Conservation (phyloP, 2,329 filamentous ascomycete genomes). For the Esteya vermicola region DNA sequence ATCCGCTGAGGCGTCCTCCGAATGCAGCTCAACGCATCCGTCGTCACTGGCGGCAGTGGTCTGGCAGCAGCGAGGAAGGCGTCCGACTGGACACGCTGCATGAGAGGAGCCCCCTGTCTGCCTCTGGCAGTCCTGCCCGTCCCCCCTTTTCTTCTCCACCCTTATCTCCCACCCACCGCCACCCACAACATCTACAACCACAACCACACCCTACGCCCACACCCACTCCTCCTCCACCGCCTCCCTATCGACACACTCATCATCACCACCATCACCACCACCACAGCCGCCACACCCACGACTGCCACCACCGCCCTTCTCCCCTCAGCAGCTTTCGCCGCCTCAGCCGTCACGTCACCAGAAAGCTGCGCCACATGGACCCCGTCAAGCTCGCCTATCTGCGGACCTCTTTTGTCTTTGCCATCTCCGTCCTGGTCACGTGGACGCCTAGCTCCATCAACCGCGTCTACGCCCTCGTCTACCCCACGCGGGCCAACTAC, state of each 20-base stretch:
- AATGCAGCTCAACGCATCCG: too few relatives aligned
- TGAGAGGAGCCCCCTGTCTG: too few relatives aligned
- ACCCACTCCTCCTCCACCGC: too few relatives aligned
- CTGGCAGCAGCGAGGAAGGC: too few relatives aligned
- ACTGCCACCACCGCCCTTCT: background rate
- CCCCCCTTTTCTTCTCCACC: too few relatives aligned
- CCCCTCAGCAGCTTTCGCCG: background rate
- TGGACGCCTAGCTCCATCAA: constrained; percentile 60
- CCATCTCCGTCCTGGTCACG: constrained; percentile 44
- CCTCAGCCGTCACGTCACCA: constrained; percentile 13
- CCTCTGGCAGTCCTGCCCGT: too few relatives aligned
- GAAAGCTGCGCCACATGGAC: constrained; percentile 29
- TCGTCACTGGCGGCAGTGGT: too few relatives aligned
- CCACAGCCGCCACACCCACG: background rate
- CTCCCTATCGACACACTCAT: background rate
- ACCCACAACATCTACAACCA: too few relatives aligned
- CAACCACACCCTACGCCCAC: too few relatives aligned
- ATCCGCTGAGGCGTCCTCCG: too few relatives aligned
- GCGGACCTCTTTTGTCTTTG: constrained; percentile 46
- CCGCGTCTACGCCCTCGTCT: constrained; percentile 52
- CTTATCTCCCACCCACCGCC: too few relatives aligned
- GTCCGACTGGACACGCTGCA: too few relatives aligned
- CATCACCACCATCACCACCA: background rate
- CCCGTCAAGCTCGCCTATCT: constrained; percentile 47
- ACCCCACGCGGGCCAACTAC: constrained; percentile 39